Evolutionary conservation across 306 rosid genomes (phyloP), one percentile per base, ranked within the genome.

Genomic region (Citrullus amarus): DNA sequence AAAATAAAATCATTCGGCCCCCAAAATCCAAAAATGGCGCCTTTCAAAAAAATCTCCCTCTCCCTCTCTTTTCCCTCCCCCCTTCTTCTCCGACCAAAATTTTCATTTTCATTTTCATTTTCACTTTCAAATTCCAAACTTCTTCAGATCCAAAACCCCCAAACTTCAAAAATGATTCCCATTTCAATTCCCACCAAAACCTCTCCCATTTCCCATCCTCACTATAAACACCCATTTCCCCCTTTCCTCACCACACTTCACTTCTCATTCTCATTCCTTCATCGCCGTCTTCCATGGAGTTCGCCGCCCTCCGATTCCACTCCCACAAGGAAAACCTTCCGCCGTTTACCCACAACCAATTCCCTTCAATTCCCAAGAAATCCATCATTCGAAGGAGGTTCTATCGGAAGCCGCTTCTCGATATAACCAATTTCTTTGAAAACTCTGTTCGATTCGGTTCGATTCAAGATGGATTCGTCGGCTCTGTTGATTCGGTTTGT

Each of bases 271-370:
- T 22, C 79, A 59, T 9, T 9, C 39, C 16, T 77, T 13, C 71
- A 1, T 28, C 36, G 17, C 54, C 54, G 22, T 9, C 57, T 30
- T 65, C 44, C 36, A 78, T 78, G 80, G 80, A 78, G 44, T 12
- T 34, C 9, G n/a, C 68, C 54, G 46, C 72, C 60, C 32, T 22
- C n/a, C 46, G n/a, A 6, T 17, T 9, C 13, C 80, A 6, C 18
- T 62, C 69, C 32, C 61, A n/a, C 30, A 62, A 78, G 75, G 80
- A 78, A 7, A 78, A 78, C 36, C 25, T 62, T 3, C 60, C 80
- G 0, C 72, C 44, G 16, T 30, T 44, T 10, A 25, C 57, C 53
- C 80, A 20, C 4, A 60, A 58, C 56, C 36, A 8, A n/a, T 14
- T 6, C 30, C 70, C 39, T 6, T 34, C 17, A 60, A 77, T 6